Evolutionary conservation across 2,329 filamentous ascomycete species (phyloP).

Genomic region (Rugonectria rugulosa): DNA sequence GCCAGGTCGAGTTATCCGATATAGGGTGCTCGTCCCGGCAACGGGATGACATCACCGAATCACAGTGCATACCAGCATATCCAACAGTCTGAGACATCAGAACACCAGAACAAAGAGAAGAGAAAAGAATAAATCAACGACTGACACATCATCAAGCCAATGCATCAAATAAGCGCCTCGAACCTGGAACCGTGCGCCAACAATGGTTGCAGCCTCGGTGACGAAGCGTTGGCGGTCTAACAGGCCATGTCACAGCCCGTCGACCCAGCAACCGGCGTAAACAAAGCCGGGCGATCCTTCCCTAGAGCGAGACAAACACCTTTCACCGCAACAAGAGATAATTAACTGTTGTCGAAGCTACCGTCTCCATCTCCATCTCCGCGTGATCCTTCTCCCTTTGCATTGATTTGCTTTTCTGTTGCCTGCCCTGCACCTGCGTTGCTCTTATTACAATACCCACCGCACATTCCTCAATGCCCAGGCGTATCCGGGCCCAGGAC

Average conservation of each 20-base stretch:
- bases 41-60: slow-evolving; percentile 32
- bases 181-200: slow-evolving; percentile 23
- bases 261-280: slow-evolving; percentile 47
- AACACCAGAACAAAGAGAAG: neutral
- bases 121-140: slow-evolving; percentile 2
- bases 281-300: slow-evolving; percentile 40
- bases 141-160: slow-evolving; percentile 4
- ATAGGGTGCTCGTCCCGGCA: slow-evolving; percentile 1
- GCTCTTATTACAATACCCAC: slow-evolving; percentile 11
- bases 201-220: neutral
- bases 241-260: slow-evolving; percentile 25
- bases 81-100: slow-evolving; percentile 14
- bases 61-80: slow-evolving; percentile 21
- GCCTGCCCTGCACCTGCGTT: neutral
- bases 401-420: neutral
- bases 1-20: neutral
- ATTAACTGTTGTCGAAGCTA: too few relatives aligned
- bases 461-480: slow-evolving; percentile 36
- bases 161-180: slow-evolving; percentile 18
- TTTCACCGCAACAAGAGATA: too few relatives aligned
- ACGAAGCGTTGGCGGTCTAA: slow-evolving; percentile 8
- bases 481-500: slow-evolving; percentile 42
- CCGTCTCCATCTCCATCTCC: too few relatives aligned
- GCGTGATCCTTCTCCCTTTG: slow-evolving; percentile 38
- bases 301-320: too few relatives aligned